Evolutionary conservation across 1,284 basidiomycete species (phyloP).

Genomic region (Agaricales sp.): DNA sequence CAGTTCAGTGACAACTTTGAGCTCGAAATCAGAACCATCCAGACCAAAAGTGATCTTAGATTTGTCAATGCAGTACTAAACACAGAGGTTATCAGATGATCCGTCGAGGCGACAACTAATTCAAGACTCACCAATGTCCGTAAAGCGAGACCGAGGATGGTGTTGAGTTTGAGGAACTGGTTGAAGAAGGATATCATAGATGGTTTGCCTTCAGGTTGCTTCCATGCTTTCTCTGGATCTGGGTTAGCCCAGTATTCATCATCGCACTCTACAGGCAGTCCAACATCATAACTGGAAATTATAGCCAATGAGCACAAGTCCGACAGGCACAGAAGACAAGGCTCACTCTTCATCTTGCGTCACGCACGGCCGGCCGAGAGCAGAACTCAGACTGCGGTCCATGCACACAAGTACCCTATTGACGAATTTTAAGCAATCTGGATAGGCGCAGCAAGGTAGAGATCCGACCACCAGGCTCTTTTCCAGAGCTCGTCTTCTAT

Average conservation of each 20-base stretch:
- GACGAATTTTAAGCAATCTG: neutral
- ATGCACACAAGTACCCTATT: slow-evolving; percentile 52
- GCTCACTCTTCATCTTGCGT: slow-evolving; percentile 80
- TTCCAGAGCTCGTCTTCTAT: slow-evolving; percentile 65
- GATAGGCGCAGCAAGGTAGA: neutral
- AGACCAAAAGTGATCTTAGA: slow-evolving; percentile 48
- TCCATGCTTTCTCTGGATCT: slow-evolving; percentile 38
- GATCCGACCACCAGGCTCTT: slow-evolving; percentile 65
- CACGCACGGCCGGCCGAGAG: slow-evolving; percentile 71
- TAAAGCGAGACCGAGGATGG: slow-evolving; percentile 56
- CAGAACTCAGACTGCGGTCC: slow-evolving; percentile 57
- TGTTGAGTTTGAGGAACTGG: slow-evolving; percentile 47
- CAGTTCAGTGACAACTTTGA: slow-evolving; percentile 63
- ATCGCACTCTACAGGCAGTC: slow-evolving; percentile 41
- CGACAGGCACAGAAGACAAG: neutral
- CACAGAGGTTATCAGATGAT: neutral
- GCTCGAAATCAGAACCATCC: slow-evolving; percentile 54
- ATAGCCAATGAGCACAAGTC: neutral
- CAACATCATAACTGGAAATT: slow-evolving; percentile 1
- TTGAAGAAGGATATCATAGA: slow-evolving; percentile 46
- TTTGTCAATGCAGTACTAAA: slow-evolving; percentile 66
- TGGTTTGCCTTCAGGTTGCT: slow-evolving; percentile 47
- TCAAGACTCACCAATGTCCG: slow-evolving; percentile 48
- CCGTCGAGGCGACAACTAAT: neutral
- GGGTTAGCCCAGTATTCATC: slow-evolving; percentile 69